A percentile compares a stretch with the other conserved stretches of the same genome.
phyloP scores from a whole-genome alignment of 2,329 filamentous ascomycete genomes.

The Sporothrix inflata region DNA sequence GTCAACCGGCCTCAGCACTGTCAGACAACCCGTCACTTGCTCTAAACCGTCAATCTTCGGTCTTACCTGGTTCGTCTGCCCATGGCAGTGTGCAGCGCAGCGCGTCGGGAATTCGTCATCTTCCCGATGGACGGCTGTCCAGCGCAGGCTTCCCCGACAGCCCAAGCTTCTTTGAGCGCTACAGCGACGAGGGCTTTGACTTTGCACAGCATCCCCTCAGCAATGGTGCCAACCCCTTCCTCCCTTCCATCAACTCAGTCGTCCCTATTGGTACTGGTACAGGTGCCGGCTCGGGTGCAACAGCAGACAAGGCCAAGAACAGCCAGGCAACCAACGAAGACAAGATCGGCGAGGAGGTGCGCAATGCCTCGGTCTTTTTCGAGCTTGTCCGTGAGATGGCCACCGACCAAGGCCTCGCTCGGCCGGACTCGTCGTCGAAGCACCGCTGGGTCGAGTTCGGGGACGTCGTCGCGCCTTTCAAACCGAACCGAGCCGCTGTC shows the following conservation, averaged over 20 bases:
- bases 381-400: conserved; percentile 26
- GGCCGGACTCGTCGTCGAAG: neutral
- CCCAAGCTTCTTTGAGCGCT: conserved; percentile 34
- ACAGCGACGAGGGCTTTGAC: conserved; percentile 32
- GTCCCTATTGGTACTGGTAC: neutral
- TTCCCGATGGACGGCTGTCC: conserved; percentile 43
- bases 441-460: conserved; percentile 33
- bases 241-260: conserved; percentile 14
- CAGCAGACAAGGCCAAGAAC: neutral
- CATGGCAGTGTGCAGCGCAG: conserved; percentile 41
- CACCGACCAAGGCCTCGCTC: conserved; percentile 2
- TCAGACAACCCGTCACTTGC: conserved; percentile 61
- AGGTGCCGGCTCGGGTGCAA: neutral
- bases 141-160: conserved; percentile 29
- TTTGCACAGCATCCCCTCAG: neutral
- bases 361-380: conserved; percentile 18
- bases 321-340: neutral
- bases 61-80: conserved; percentile 49
- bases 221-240: neutral
- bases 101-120: conserved; percentile 40
- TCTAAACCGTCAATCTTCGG: conserved; percentile 56
- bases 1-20: conserved; percentile 67
- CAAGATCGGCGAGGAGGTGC: conserved; percentile 29
- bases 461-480: conserved; percentile 28
- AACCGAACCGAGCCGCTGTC: conserved; percentile 26